Base-by-base conservation (phyloP, 768 basidiomycete species). In the Rhodocollybia butyracea region DNA sequence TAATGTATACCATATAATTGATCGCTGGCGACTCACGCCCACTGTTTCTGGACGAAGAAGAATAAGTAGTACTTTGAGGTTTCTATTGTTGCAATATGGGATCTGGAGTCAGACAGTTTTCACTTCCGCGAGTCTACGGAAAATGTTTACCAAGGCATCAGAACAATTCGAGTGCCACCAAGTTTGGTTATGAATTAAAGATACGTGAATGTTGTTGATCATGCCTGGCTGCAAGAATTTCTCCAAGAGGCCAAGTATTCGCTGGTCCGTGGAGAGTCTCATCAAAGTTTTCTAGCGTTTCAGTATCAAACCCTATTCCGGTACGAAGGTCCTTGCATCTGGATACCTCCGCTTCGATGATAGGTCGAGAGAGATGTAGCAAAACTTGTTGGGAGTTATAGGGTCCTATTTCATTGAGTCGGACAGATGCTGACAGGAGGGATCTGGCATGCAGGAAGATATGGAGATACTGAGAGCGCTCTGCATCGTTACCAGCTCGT, bases 171-270 rank as follows among this genome's bases (percentile, higher is more conserved):
- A n/a, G n/a, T n/a, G n/a, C n/a, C n/a, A n/a, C n/a, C n/a, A n/a
- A n/a, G n/a, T n/a, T n/a, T n/a, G n/a, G n/a, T 53, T 61, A 61
- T 68, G 89, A 90, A 71, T 99, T 99, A 78, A 99, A 99, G 60
- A 98, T 93, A 57, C 95, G 81, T 41, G 93, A 95, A 72, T 98
- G 96, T 69, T 94, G 91, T 64, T 94, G 72, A 72, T 98, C 96
- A 69, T 99, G 97, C 56, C 97, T 78, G 38, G 84, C 82, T 32
- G 89, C 85, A 27, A 98, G 77, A 38, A 98, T 88, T 72, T 99
- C 97, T 17, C 94, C 95, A 19, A 99, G 69, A 1, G 96, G 97
- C 96, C 96, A 98, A 15, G 92, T 98, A 63, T 86, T 94, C 34
- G 88, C 87, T 3, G 95, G 94, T 0, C 85, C 88, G 31, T 74